Evolutionary conservation across 257 asterid genomes (phyloP).

Genomic region (Solanum dulcamara): DNA sequence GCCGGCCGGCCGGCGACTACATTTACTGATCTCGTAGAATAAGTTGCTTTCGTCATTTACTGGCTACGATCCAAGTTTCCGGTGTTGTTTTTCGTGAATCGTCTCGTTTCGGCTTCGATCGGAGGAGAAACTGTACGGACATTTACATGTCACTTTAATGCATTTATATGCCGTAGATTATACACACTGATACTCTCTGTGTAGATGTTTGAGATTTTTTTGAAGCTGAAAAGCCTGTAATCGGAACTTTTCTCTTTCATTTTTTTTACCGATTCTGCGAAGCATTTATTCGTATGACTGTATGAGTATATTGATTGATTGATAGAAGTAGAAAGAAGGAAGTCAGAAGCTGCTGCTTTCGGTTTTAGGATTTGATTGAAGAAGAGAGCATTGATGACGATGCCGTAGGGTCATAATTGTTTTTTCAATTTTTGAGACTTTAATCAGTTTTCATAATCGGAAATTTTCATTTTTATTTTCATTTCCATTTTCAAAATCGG

Average conservation of each 20-base stretch:
- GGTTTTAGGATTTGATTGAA: neutral
- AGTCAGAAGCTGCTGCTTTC: neutral
- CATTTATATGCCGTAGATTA: neutral
- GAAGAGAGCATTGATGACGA: neutral
- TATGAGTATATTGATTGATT: neutral
- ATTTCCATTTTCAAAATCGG: neutral
- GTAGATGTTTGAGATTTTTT: neutral
- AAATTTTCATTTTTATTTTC: neutral
- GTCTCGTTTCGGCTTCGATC: neutral
- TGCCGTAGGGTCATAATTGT: neutral
- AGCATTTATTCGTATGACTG: neutral
- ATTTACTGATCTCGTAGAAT: neutral
- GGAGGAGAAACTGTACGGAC: neutral
- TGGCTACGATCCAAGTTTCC: neutral
- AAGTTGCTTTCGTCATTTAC: neutral
- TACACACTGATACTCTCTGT: neutral
- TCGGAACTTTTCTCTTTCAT: neutral
- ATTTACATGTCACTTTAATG: neutral
- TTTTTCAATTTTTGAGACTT: neutral
- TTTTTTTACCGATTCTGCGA: neutral
- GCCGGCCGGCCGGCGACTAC: neutral
- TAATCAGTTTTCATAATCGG: neutral
- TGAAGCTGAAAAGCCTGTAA: neutral
- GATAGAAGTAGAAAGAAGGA: neutral
- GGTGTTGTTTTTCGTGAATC: neutral